Evolutionary conservation across 768 basidiomycete genomes (phyloP).

Genomic region (Mycena venus): DNA sequence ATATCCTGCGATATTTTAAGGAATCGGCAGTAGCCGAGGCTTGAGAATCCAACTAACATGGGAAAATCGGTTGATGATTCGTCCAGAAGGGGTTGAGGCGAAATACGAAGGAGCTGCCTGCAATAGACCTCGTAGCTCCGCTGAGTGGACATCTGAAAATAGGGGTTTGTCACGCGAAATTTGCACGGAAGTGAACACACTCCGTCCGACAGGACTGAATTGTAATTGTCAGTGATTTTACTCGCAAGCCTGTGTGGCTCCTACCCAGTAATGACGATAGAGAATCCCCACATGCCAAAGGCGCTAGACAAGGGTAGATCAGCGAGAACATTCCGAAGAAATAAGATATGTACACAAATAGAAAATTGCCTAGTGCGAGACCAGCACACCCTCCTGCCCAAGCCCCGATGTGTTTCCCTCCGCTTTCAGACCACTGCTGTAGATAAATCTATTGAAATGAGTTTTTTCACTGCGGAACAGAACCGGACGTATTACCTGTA

Average conservation of each 20-base stretch:
- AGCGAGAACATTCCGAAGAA: no score
- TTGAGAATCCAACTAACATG: background rate
- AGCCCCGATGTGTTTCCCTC: background rate
- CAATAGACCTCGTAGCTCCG: background rate
- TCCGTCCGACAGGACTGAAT: background rate
- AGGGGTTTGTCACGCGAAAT: background rate
- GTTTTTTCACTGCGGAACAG: no score
- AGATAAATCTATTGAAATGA: no score
- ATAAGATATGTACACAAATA: background rate
- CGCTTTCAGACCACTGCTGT: slow-evolving; percentile 9
- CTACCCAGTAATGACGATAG: background rate
- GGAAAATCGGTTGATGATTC: slow-evolving; percentile 19
- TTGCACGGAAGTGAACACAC: background rate
- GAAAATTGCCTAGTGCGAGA: background rate
- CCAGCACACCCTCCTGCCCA: slow-evolving; percentile 16
- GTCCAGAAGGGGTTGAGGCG: background rate
- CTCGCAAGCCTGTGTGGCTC: background rate
- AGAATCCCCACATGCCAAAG: background rate
- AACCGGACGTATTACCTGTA: no score
- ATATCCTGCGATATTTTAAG: slow-evolving; percentile 3
- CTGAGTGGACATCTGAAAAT: background rate
- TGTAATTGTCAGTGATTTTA: background rate
- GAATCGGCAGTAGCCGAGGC: background rate
- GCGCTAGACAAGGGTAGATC: no score
- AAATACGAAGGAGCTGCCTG: background rate